These are phyloP conservation scores for Aspergillus luchuensis DNA, from an alignment of 2,329 filamentous ascomycete species.

Conservation along the genomic window DNA sequence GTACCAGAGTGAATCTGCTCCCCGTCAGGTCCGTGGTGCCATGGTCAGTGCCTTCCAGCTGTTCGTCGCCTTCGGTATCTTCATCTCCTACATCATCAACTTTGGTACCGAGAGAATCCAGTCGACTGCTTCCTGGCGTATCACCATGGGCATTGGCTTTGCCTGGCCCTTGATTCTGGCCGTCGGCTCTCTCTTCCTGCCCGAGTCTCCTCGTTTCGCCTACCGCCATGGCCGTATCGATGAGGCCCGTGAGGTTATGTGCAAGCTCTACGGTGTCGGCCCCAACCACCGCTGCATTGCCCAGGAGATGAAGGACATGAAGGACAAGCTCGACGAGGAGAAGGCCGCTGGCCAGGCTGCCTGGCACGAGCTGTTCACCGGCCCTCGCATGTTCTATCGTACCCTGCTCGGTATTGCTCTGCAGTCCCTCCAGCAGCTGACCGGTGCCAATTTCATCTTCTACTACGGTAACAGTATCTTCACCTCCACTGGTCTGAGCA, in stretches of 20 bases:
- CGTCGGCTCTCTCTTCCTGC: constrained; percentile 57
- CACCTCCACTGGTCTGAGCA: constrained; percentile 63
- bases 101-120: constrained; percentile 46
- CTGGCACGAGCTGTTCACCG: constrained; percentile 50
- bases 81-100: constrained; percentile 53
- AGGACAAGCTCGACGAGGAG: constrained; percentile 61
- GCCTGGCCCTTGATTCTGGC: constrained; percentile 59
- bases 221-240: constrained; percentile 58
- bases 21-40: constrained; percentile 51
- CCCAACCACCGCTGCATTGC: constrained; percentile 58
- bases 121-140: constrained; percentile 51
- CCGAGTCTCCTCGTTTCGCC: constrained; percentile 61
- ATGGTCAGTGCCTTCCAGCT: constrained; percentile 54
- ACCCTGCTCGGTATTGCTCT: constrained; percentile 48
- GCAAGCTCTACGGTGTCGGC: constrained; percentile 58
- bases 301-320: constrained; percentile 60
- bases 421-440: constrained; percentile 52
- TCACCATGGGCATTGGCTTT: constrained; percentile 60
- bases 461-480: constrained; percentile 65
- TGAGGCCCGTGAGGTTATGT: constrained; percentile 55
- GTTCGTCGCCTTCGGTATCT: constrained; percentile 54
- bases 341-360: constrained; percentile 42
- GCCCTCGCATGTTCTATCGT: constrained; percentile 52
- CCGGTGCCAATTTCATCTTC: constrained; percentile 54
- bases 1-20: constrained; percentile 52